Evolutionary conservation across 345 rosid species (phyloP).

Genomic region (Salix caprea): DNA sequence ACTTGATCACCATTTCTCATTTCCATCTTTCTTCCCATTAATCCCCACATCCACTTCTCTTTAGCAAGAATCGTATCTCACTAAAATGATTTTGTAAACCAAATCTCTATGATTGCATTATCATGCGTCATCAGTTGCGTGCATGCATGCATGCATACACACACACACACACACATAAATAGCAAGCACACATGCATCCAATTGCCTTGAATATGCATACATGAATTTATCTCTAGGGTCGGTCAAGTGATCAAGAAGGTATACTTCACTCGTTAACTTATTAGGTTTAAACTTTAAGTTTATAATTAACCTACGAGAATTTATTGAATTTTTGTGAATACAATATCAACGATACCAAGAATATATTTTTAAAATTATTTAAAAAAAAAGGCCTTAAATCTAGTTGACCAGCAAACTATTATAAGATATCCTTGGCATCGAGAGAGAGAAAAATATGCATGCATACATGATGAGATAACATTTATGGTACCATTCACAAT

Average conservation of each 20-base stretch:
- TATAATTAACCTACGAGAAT: too few species aligned
- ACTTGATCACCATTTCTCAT: conserved; percentile 20
- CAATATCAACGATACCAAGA: too few species aligned
- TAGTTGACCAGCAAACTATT: too few species aligned
- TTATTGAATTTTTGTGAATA: too few species aligned
- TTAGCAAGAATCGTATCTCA: conserved; percentile 20
- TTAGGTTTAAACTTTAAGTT: too few species aligned
- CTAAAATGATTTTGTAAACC: conserved; percentile 29
- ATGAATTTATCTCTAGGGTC: too few species aligned
- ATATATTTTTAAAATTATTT: too few species aligned
- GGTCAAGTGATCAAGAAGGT: too few species aligned
- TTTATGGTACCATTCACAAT: conserved; percentile 11
- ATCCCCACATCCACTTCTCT: conserved; percentile 21
- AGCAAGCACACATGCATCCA: neutral
- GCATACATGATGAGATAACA: conserved; percentile 8
- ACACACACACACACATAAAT: neutral
- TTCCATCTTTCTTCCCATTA: conserved; percentile 9
- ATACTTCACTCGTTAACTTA: too few species aligned
- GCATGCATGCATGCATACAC: neutral
- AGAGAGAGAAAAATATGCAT: too few species aligned
- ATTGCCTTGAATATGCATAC: neutral
- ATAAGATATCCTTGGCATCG: too few species aligned
- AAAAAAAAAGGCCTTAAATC: too few species aligned
- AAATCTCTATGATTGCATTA: neutral
- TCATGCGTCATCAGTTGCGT: neutral